Base-by-base conservation (phyloP, 1,139 yeast genomes). In the Protomyces gravidus region DNA sequence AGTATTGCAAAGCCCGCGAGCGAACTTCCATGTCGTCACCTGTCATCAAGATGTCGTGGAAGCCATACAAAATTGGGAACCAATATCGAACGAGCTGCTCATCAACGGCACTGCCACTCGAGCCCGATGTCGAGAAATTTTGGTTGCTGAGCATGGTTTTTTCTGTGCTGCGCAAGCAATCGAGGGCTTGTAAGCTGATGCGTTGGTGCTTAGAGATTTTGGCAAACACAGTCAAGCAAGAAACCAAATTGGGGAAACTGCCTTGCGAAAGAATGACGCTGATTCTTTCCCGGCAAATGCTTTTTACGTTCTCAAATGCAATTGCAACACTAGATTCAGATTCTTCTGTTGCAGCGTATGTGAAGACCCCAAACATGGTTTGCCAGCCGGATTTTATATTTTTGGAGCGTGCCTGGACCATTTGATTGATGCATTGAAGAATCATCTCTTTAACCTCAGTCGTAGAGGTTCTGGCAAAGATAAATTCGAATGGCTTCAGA, bases 1-100 rank as follows among this genome's bases (percentile, higher is more conserved):
- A 78, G 67, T 80, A 82, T 63, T 84, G 85, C 68, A 92, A 77
- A 0, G 97, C 96, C 61, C 90, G 78, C 26, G 97, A 87, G 67
- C 98, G 81, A 4, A 90, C 96, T 72, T 94, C 99, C 61, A 94
- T 76, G 71, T 94, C 98, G 63, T 86, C 90, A 3, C 96, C 96
- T 1, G 85, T 84, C 95, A 90, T 88, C 33, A 90, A 87, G 7
- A 92, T 86, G 65, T 86, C 89, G 69, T 89, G 89, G 72, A 89
- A 86, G 13, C 94, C 87, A 66, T 80, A 82, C 63, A 90, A 73
- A n/a, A 89, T 78, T 1, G 97, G 96, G 74, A 86, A 87, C 89
- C 89, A 84, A 27, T 80, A 73, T 62, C 79, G 79, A 26, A 71
- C 72, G 39, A 80, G 70, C 9, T 17, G 42, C 13, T 72, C 71